phyloP scores from a whole-genome alignment of 179 eudicot genomes.

The Pouteria campechiana region DNA sequence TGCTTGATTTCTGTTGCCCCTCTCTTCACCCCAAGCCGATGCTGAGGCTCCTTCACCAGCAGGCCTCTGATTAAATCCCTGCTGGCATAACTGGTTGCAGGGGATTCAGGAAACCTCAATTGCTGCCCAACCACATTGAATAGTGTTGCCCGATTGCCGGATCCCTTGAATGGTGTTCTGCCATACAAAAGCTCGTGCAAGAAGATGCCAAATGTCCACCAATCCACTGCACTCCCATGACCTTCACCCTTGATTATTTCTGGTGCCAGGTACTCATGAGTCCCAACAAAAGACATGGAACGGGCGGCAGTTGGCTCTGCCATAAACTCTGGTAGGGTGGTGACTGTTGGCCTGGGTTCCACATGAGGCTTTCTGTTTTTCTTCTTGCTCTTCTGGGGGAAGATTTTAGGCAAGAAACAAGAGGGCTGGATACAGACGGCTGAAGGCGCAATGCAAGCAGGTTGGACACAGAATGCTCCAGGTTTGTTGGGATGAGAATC shows the following conservation, averaged over 20 bases:
- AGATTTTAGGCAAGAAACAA: constrained; percentile 63
- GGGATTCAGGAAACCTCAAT: constrained; percentile 51
- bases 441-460: constrained; percentile 67
- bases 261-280: constrained; percentile 78
- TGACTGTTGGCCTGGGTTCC: constrained; percentile 17
- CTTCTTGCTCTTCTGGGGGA: constrained; percentile 61
- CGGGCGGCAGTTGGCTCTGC: constrained; percentile 85
- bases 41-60: constrained; percentile 68
- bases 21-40: constrained; percentile 58
- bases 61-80: constrained; percentile 60
- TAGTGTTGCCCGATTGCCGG: constrained; percentile 68
- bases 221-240: constrained; percentile 84
- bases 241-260: constrained; percentile 82
- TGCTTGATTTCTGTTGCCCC: constrained; percentile 82
- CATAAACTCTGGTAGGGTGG: constrained; percentile 49
- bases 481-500: constrained; percentile 33
- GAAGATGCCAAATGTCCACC: constrained; percentile 83
- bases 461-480: constrained; percentile 63
- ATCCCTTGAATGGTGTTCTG: constrained; percentile 67
- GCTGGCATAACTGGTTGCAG: constrained; percentile 54
- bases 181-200: constrained; percentile 61
- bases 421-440: constrained; percentile 61
- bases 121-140: constrained; percentile 81
- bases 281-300: constrained; percentile 90
- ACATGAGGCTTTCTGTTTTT: constrained; percentile 25